Base-by-base conservation (phyloP, 768 basidiomycete genomes). In the Podaxis carcinomalis region DNA sequence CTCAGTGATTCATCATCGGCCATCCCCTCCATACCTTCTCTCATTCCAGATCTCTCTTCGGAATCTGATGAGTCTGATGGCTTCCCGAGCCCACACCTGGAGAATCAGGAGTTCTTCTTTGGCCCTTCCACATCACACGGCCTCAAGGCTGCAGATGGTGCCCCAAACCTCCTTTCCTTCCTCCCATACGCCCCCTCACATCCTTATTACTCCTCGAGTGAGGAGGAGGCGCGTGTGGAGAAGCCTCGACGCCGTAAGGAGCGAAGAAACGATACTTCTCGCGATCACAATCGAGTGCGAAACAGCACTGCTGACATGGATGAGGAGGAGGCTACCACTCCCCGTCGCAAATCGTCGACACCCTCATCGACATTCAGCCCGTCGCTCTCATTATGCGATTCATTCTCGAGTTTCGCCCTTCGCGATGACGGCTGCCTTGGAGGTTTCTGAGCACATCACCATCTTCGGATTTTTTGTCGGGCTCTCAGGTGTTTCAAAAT, bases 31-130 rank as follows among this genome's bases (percentile, higher is more conserved):
- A 66, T 64, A 62, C 66, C 27, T 77, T 77, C 83, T 83, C 82
- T 87, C 64, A 74, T 88, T 56, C 83, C 83, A 27, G 87, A 89
- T 71, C 67, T 86, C 62, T 85, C 83, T 39, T 81, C 80, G 16
- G 84, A 85, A 70, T 84, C 83, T 4, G 87, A 88, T 66, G 86
- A 88, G 74, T 83, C 81, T 59, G 87, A 88, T 70, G 80, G 78
- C 55, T 78, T 82, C 63, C 58, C 72, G 10, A 73, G 72, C 35
- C 62, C 64, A 56, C 73, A 77, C 5, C 76, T 75, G 10, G 69
- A 73, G 21, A 73, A 59, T 51, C 57, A 63, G 21, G 56, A 63
- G 54, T 63, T 67, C 65, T 56, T 58, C 60, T 55, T 61, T 37
- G 57, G 62, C 25, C n/a, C 67, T 9, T 52, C 52, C 25, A 59